Evolutionary conservation across 164 flowering plant species (phyloP).

Genomic region (Sedum album): DNA sequence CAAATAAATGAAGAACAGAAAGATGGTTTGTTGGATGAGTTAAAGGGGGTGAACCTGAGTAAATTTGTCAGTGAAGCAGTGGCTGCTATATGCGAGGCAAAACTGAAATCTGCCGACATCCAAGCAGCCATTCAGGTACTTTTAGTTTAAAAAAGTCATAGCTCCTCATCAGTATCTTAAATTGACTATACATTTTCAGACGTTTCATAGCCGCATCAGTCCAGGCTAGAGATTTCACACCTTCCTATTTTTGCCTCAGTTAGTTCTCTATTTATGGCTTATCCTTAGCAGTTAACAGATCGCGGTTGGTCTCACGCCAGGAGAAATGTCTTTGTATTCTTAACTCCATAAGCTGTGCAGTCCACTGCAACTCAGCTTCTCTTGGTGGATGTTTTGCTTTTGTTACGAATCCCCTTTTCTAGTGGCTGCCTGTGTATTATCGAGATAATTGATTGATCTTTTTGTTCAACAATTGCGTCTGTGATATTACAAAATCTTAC

Average conservation of each 20-base stretch:
- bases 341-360: not conserved
- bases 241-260: not conserved
- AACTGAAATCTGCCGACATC: constrained; percentile 75
- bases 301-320: too few relatives aligned
- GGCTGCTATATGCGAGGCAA: constrained; percentile 91
- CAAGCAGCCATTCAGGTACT: constrained; percentile 94
- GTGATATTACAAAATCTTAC: constrained; percentile 6
- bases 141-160: not conserved
- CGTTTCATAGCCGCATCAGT: not conserved
- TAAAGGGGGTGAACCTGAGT: constrained; percentile 78
- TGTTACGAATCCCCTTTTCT: not conserved
- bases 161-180: not conserved
- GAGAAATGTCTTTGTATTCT: not conserved
- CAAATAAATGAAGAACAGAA: constrained; percentile 90
- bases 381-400: not conserved
- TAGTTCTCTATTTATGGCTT: not conserved
- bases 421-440: not conserved
- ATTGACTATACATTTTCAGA: not conserved
- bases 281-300: not conserved
- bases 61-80: constrained; percentile 99
- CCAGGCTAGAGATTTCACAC: not conserved
- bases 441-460: not conserved
- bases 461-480: not conserved
- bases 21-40: constrained; percentile 81
- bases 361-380: not conserved